Evolutionary conservation across 805 yeast species (phyloP).

Genomic region (Lachancea sp.): DNA sequence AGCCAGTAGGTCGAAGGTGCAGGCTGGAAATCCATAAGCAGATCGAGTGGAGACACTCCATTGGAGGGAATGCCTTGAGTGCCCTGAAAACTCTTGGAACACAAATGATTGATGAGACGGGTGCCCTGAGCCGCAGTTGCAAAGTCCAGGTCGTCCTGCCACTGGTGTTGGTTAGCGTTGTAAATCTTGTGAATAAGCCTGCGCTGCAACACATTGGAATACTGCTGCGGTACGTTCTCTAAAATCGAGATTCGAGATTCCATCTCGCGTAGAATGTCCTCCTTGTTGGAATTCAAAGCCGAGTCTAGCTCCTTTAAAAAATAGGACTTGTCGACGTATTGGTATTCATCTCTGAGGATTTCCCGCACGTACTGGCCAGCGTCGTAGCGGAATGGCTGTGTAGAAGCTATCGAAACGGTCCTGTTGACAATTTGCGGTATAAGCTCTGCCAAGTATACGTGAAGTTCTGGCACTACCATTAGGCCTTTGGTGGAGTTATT

Average conservation of each 20-base stretch:
- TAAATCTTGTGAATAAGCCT: constrained; percentile 28
- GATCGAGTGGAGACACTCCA: constrained; percentile 24
- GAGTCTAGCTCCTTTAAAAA: constrained; percentile 25
- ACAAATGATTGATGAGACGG: constrained; percentile 32
- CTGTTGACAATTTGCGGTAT: constrained; percentile 9
- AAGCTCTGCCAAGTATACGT: constrained; percentile 18
- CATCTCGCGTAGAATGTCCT: constrained; percentile 26
- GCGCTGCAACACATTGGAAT: constrained; percentile 24
- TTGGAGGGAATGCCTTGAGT: constrained; percentile 15
- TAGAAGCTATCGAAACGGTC: background rate
- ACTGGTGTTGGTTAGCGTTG: constrained; percentile 29
- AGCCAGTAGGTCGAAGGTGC: constrained; percentile 30
- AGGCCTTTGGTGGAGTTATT: constrained; percentile 17
- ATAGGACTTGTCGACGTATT: constrained; percentile 24
- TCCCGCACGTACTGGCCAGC: constrained; percentile 29
- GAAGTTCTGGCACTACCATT: constrained; percentile 29
- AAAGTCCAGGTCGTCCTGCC: constrained; percentile 33
- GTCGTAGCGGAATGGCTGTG: constrained; percentile 17
- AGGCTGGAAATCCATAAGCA: constrained; percentile 19
- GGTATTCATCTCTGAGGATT: constrained; percentile 27
- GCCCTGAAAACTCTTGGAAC: constrained; percentile 29
- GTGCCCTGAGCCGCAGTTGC: constrained; percentile 34
- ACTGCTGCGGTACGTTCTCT: constrained; percentile 16
- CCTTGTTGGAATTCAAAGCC: constrained; percentile 22
- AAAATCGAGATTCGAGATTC: constrained; percentile 6